Evolutionary conservation across 306 rosid species (phyloP), one percentile per base, ranked within the genome.

Genomic region (Castanea crenata): DNA sequence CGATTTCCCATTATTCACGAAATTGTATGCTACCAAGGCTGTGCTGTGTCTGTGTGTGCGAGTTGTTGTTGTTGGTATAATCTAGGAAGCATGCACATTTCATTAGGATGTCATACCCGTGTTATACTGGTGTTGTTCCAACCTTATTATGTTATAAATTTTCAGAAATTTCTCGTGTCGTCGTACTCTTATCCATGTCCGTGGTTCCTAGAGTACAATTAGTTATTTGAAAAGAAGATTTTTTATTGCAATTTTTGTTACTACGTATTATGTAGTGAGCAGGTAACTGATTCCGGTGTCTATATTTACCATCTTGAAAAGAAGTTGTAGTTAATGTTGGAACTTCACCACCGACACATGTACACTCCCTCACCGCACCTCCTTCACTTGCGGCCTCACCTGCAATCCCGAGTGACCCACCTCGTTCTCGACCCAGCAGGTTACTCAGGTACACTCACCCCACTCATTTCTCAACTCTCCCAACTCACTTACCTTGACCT

Each of bases 341-440:
- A 89, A 91, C 88, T 95, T 95, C 92, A 69, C 92, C 88, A 31
- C 72, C 34, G 96, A 95, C 56, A 95, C 99, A 4, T 95, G 99
- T 51, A 71, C 91, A 8, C 0, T 85, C 64, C 98, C 98, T 44
- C 97, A 85, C 83, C 98, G 92, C 20, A 87, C 79, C 80, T 69
- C 35, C 89, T 95, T 95, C 92, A 79, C 81, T 55, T 95, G 99
- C 76, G 97, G 92, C 64, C 56, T 92, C 87, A 82, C 93, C 71
- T 95, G 98, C 90, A 84, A 88, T 62, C 55, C 44, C 85, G 83
- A 21, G 81, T 94, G 82, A 88, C 84, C 76, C 97, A 94, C 65
- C 87, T 94, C 88, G 90, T 97, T 14, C 97, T 94, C 46, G 99
- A 92, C 92, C 92, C 97, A 0, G 94, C 89, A 6, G 91, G 90